These are phyloP conservation scores for Suillus bovinus DNA, from an alignment of 768 basidiomycete species.

Conservation along the genomic window DNA sequence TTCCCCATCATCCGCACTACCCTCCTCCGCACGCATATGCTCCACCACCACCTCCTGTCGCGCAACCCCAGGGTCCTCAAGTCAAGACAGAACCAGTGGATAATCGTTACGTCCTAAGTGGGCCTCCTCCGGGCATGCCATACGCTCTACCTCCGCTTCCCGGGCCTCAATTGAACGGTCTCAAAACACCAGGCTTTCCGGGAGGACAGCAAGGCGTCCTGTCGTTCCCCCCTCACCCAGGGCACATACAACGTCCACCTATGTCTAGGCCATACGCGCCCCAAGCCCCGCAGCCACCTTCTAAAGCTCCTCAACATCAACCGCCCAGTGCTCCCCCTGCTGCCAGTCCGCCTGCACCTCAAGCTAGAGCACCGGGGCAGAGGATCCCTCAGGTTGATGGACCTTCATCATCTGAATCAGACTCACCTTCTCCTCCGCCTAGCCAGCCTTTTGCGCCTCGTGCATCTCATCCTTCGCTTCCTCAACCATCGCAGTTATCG, in stretches of 20 bases:
- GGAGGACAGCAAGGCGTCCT: conserved; percentile 61
- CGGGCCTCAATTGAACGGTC: conserved; percentile 61
- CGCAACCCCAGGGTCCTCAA: conserved; percentile 37
- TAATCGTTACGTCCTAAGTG: conserved; percentile 60
- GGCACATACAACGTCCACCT: conserved; percentile 28
- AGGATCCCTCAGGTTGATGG: conserved; percentile 82
- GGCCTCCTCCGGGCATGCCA: conserved; percentile 40
- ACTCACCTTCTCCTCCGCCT: conserved; percentile 70
- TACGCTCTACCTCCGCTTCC: conserved; percentile 64
- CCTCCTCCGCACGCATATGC: conserved; percentile 53
- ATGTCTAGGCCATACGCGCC: conserved; percentile 26
- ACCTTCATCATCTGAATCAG: conserved; percentile 66
- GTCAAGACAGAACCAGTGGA: conserved; percentile 80
- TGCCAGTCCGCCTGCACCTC: conserved; percentile 5
- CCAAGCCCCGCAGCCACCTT: conserved; percentile 17
- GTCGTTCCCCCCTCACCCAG: conserved; percentile 46
- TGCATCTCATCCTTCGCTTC: conserved; percentile 71
- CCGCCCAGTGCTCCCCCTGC: conserved; percentile 21
- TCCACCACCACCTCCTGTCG: conserved; percentile 33
- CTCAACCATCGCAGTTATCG: conserved; percentile 52
- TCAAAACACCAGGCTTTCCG: conserved; percentile 50
- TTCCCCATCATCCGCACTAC: conserved; percentile 56
- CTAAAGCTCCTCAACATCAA: conserved; percentile 19
- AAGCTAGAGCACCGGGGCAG: conserved; percentile 10
- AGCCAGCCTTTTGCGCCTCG: conserved; percentile 63